These are phyloP conservation scores for Leishmania arabica DNA, from an alignment of 208 protist genomes.

Conservation along the genomic window DNA sequence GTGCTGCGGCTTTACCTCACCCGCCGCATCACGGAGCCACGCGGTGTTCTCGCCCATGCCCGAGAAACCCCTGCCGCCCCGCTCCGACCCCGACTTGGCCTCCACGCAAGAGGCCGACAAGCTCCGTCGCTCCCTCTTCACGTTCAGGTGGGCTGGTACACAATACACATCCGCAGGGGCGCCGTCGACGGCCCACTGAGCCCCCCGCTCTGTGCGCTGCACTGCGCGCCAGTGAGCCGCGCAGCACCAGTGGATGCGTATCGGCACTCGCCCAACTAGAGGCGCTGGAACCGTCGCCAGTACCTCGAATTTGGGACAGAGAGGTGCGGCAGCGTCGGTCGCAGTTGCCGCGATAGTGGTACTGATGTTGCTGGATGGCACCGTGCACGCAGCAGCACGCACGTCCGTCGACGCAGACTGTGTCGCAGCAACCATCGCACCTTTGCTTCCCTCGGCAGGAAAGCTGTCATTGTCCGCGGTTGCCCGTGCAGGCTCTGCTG, in stretches of 20 bases:
- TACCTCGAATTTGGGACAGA: background rate
- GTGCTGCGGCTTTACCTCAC: background rate
- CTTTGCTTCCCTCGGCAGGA: background rate
- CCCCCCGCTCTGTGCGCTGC: conserved; percentile 10
- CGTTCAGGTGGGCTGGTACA: conserved; percentile 1
- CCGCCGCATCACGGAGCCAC: background rate
- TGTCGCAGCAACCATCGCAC: background rate
- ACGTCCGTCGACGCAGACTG: background rate
- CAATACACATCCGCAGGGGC: conserved; percentile 13
- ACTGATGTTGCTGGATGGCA: background rate
- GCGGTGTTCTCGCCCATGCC: background rate
- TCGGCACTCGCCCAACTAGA: background rate
- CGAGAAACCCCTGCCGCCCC: background rate
- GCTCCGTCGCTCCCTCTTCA: background rate
- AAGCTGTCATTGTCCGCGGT: too few species aligned
- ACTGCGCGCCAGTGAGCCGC: conserved; percentile 14
- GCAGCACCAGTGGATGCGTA: conserved; percentile 15
- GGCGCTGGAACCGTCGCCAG: background rate
- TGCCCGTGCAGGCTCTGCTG: background rate
- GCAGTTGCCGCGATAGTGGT: background rate
- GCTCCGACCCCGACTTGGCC: background rate
- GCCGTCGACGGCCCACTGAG: conserved; percentile 12
- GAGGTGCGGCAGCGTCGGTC: background rate
- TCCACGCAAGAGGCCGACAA: background rate
- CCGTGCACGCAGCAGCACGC: background rate